Conservation (phyloP, 2,329 filamentous ascomycete species). For the Epichloe coenophiala region DNA sequence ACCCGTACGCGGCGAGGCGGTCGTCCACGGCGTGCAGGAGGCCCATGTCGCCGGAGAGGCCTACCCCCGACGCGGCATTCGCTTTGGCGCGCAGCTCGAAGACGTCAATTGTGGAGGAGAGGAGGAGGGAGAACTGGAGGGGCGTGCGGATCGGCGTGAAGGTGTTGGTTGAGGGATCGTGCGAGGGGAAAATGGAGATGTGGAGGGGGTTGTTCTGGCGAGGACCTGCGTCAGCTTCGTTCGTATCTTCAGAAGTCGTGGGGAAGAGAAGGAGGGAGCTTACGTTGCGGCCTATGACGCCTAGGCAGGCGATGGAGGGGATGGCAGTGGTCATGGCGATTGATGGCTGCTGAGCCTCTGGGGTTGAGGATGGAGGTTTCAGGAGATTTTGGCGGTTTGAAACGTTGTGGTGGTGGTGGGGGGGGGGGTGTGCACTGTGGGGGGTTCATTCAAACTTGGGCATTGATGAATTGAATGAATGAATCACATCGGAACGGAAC, state of each 20-base stretch:
- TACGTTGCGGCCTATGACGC: conserved; percentile 88
- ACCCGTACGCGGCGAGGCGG: conserved; percentile 84
- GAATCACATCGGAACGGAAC: too few species aligned
- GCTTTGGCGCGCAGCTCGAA: conserved; percentile 74
- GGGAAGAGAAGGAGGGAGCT: conserved; percentile 10
- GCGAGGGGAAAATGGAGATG: conserved; percentile 74
- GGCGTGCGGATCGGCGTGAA: conserved; percentile 49
- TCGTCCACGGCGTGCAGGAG: conserved; percentile 90
- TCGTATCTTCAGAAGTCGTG: neutral
- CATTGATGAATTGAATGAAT: too few species aligned
- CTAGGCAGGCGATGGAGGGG: conserved; percentile 83
- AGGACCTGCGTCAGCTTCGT: neutral
- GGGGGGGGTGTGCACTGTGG: neutral
- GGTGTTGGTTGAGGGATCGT: conserved; percentile 41
- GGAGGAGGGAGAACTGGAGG: conserved; percentile 84
- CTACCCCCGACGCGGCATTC: conserved; percentile 37
- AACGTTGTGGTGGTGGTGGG: neutral
- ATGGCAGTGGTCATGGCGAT: conserved; percentile 43
- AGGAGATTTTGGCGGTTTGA: neutral
- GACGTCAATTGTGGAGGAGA: conserved; percentile 84
- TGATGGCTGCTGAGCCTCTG: conserved; percentile 18
- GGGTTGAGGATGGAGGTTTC: neutral
- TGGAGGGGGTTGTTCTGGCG: conserved; percentile 91
- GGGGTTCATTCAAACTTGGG: neutral
- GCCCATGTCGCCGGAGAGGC: conserved; percentile 70